A percentile compares a stretch with the other conserved stretches of the same genome.
phyloP scores from a whole-genome alignment of 2,329 filamentous ascomycete genomes.

The Ceratocystis cacaofunesta region DNA sequence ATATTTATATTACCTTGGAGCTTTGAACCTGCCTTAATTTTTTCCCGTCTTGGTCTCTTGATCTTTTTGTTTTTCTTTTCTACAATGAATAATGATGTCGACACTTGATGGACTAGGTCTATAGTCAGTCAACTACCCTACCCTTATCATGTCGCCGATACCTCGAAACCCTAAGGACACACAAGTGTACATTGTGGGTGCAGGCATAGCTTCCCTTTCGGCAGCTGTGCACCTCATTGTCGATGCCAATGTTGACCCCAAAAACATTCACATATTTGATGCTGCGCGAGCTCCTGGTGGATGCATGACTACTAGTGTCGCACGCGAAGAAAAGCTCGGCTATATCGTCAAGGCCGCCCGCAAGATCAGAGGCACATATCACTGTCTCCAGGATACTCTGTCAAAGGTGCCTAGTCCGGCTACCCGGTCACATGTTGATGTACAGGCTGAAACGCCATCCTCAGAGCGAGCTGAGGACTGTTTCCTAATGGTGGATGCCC shows the following conservation, averaged over 20 bases:
- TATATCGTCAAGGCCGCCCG: slow-evolving; percentile 26
- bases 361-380: slow-evolving; percentile 24
- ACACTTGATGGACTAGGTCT: background rate
- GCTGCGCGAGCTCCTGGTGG: slow-evolving; percentile 22
- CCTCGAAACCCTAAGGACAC: slow-evolving; percentile 14
- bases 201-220: slow-evolving; percentile 25
- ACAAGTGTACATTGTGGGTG: slow-evolving; percentile 25
- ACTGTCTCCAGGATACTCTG: slow-evolving; percentile 23
- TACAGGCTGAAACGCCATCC: background rate
- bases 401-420: slow-evolving; percentile 14
- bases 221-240: slow-evolving; percentile 25
- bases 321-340: slow-evolving; percentile 21
- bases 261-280: slow-evolving; percentile 25
- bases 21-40: too few relatives aligned
- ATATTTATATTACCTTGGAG: background rate
- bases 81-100: background rate
- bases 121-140: background rate
- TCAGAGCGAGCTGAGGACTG: background rate
- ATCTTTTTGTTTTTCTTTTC: background rate
- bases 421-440: background rate
- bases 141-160: background rate
- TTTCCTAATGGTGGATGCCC: background rate
- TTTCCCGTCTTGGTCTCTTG: background rate
- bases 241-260: slow-evolving; percentile 24
- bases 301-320: slow-evolving; percentile 22